Base-by-base conservation (phyloP, 2,329 filamentous ascomycete genomes). In the Thielaviopsis ethacetica region DNA sequence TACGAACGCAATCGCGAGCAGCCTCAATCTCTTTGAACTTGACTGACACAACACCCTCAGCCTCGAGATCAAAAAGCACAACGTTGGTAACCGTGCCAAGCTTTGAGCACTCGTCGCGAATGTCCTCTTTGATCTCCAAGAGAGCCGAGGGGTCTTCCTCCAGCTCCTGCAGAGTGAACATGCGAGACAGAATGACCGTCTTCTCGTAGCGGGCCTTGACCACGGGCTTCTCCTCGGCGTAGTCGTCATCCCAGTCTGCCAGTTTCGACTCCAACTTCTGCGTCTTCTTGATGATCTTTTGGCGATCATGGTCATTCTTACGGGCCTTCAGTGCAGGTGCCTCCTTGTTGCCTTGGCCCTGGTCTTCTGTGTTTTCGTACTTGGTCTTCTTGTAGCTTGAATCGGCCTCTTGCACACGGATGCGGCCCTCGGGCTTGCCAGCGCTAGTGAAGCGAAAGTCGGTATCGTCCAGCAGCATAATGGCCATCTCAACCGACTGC, bases 191-290 rank as follows among this genome's bases (percentile, higher is more conserved):
- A 60, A 97, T 84, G 27, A 95, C 91, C 17, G 88, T 76, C 69
- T 91, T 94, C 66, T 91, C 87, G 72, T 81, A 86, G n/a, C 56
- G 55, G 15, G 70, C 76, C 66, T 75, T 77, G 58, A 72, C 70
- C 50, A 67, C 68, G 10, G 70, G 76, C n/a, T 78, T 76, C 10
- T 66, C 63, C 1, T 64, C 67, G 6, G 53, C 19, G 58, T 91
- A 85, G 68, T 97, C 91, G 67, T 96, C 91, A 67, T 89, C 87
- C 93, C 93, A 98, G 70, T 97, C 91, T 3, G 90, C 86, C 38
- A 97, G 81, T 72, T 91, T 91, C 54, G 89, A 91, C 66, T 91
- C 88, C 65, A 97, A 77, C 69, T 91, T 93, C 69, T 95, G 87
- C 0, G 88, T 91, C 71, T 91, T 91, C 71, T 84, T 86, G 68